phyloP scores from a whole-genome alignment of 768 basidiomycete genomes.

The Pleurotus cornucopiae region DNA sequence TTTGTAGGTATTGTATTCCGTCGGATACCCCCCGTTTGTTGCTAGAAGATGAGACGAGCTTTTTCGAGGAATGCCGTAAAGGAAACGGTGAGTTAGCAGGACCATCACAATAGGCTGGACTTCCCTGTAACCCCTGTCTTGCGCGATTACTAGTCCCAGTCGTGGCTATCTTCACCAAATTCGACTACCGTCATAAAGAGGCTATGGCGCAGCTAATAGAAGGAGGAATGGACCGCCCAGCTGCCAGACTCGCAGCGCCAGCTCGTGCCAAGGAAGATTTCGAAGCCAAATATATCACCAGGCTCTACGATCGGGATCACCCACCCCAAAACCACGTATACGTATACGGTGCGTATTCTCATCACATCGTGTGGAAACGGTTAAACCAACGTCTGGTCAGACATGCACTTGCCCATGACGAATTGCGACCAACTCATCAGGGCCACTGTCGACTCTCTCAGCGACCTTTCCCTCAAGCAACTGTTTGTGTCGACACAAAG shows the following conservation, averaged over 20 bases:
- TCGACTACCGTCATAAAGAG: constrained; percentile 23
- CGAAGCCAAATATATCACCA: constrained; percentile 13
- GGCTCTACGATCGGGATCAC: constrained; percentile 11
- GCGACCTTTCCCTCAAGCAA: not conserved
- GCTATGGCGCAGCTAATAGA: constrained; percentile 14
- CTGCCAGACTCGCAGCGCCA: constrained; percentile 8
- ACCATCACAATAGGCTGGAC: too few relatives aligned
- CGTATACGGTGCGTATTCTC: constrained; percentile 12
- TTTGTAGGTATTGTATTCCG: constrained; percentile 33
- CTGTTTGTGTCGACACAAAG: not conserved
- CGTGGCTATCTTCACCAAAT: constrained; percentile 33
- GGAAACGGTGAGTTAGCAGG: constrained; percentile 17
- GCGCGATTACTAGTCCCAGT: constrained; percentile 27
- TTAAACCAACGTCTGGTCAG: not conserved
- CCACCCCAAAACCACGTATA: constrained; percentile 14
- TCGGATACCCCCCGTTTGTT: constrained; percentile 22
- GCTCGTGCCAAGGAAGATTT: constrained; percentile 8
- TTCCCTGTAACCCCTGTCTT: not conserved
- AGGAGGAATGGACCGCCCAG: constrained; percentile 10
- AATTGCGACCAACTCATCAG: not conserved
- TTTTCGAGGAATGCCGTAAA: constrained; percentile 23
- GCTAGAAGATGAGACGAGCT: constrained; percentile 21
- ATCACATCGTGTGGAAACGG: not conserved
- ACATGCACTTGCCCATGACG: not conserved
- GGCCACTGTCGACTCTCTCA: not conserved